These are phyloP conservation scores for Pouteria glomerata DNA, from an alignment of 148 eudicot species.

Conservation along the genomic window DNA sequence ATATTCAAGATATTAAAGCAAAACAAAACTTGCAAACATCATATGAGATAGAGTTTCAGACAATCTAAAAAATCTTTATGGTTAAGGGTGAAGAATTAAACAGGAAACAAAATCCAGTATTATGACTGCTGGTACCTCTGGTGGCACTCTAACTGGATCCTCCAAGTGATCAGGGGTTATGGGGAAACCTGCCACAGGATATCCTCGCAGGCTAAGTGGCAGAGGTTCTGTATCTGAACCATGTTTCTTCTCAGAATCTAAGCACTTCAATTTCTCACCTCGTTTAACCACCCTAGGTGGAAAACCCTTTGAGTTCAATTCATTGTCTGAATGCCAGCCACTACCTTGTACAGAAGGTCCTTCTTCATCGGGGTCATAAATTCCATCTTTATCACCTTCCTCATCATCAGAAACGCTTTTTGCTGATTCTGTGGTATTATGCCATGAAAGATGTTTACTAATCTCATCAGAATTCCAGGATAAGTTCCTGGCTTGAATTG, in stretches of 20 bases:
- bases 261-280: conserved; percentile 25
- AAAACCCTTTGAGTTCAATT: conserved; percentile 52
- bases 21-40: not conserved
- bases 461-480: conserved; percentile 54
- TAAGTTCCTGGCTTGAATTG: conserved; percentile 39
- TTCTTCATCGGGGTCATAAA: conserved; percentile 32
- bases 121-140: conserved; percentile 57
- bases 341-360: conserved; percentile 34
- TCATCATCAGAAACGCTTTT: conserved; percentile 63
- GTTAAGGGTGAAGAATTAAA: too few relatives aligned
- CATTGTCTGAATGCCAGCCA: conserved; percentile 87
- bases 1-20: too few relatives aligned
- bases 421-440: conserved; percentile 44
- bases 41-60: not conserved
- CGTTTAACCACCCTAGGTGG: conserved; percentile 46
- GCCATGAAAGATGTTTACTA: conserved; percentile 38
- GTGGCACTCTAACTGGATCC: conserved; percentile 71
- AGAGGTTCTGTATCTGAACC: conserved; percentile 24
- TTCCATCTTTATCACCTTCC: conserved; percentile 54
- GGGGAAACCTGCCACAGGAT: conserved; percentile 31
- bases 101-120: conserved; percentile 5
- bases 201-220: conserved; percentile 17
- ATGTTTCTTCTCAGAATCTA: conserved; percentile 33
- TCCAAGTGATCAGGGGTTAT: conserved; percentile 38
- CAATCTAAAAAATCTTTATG: not conserved